Evolutionary conservation across 2,329 filamentous ascomycete genomes (phyloP), one percentile per base, ranked within the genome.

Genomic region (Fusarium aywerte): DNA sequence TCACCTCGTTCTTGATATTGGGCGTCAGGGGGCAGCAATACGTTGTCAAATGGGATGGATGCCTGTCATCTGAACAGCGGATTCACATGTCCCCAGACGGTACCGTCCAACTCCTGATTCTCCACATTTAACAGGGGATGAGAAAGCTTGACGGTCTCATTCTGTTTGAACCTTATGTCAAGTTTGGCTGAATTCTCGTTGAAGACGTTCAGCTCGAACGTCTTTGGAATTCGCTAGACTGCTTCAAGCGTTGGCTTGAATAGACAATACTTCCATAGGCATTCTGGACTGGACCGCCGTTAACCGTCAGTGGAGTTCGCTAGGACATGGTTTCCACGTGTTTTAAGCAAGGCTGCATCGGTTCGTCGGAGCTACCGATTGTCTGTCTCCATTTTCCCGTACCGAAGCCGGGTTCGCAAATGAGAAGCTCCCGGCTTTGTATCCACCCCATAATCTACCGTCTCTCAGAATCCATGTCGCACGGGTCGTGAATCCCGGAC

Each of bases 401-500:
- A 27, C 43, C 38, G 51, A 63, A 63, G 58, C 44, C 59, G 38
- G 51, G 50, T 33, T 29, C 45, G 38, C 29, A 52, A 52, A 35
- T 60, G 44, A 40, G 44, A 40, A 25, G 23, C 20, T 49, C 20
- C 47, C 42, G 61, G 50, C 32, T n/a, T 21, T 18, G 27, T 36
- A 47, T 48, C 62, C 62, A 57, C 57, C 33, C 40, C 42, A 32
- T 29, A 15, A 31, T 38, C 48, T 64, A 47, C 48, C 32, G 38
- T 35, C 18, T 27, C 29, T 71, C 58, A 18, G 27, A 36, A 53
- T 39, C 49, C 52, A 59, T 72, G 39, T 62, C 43, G 6, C 58
- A 59, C 9, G 59, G 50, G 29, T 68, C 55, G 21, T 71, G 56
- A 39, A 73, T 71, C 31, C 68, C 71, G n/a, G 63, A 63, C 5